Evolutionary conservation across 225 moss, liverwort and hornwort genomes (phyloP).

Genomic region (Bryoerythrophyllum caledonicum): DNA sequence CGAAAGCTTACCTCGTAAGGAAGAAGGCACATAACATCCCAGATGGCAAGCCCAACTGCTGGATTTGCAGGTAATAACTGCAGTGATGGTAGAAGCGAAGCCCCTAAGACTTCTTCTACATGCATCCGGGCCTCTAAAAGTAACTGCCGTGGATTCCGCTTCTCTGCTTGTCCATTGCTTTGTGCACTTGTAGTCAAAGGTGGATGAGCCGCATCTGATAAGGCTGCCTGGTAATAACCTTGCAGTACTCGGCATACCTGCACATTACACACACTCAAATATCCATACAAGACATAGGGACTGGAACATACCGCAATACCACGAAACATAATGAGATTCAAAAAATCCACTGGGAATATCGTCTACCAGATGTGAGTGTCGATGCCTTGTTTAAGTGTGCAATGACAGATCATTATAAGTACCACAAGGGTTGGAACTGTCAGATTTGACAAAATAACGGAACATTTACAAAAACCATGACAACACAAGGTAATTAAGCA

Average conservation of each 20-base stretch:
- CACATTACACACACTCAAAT: conserved; percentile 17
- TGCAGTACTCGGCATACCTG: conserved; percentile 97
- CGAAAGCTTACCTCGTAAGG: conserved; percentile 91
- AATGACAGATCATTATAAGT: too few species aligned
- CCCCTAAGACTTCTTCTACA: conserved; percentile 91
- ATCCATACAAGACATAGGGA: conserved; percentile 14
- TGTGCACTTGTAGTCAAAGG: conserved; percentile 31
- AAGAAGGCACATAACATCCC: conserved; percentile 97
- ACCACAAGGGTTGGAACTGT: too few species aligned
- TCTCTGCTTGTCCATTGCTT: conserved; percentile 68
- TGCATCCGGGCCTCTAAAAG: conserved; percentile 76
- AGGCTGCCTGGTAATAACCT: conserved; percentile 78
- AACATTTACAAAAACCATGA: not conserved
- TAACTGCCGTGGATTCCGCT: conserved; percentile 67
- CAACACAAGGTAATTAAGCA: conserved; percentile 8
- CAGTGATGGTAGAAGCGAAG: conserved; percentile 89
- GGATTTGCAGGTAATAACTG: conserved; percentile 98
- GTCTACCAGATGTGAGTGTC: conserved; percentile 14
- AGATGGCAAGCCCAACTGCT: conserved; percentile 97
- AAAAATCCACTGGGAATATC: too few species aligned
- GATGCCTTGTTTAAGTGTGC: too few species aligned
- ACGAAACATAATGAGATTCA: too few species aligned
- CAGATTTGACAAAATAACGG: too few species aligned
- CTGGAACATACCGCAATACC: not conserved
- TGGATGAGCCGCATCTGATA: conserved; percentile 51